A percentile compares a stretch with the other conserved stretches of the same genome.
These are phyloP conservation scores for Mycena rebaudengoi DNA, from an alignment of 768 basidiomycete species.

Conservation along the genomic window DNA sequence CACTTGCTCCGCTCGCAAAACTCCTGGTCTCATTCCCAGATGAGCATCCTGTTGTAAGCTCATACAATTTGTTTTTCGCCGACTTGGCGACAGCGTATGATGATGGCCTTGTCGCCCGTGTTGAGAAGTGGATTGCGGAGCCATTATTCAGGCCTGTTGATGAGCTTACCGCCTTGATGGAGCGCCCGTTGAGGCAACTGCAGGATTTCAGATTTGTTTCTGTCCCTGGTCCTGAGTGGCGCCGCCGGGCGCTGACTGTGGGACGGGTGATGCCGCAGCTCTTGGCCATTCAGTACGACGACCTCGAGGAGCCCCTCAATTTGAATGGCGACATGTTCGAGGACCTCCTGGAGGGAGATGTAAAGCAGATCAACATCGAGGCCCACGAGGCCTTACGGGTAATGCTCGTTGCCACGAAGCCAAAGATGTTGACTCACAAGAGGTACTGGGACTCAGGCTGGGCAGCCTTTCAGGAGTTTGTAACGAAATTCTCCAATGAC, in stretches of 20 bases:
- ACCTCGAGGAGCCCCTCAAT: slow-evolving; percentile 3
- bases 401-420: background rate
- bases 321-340: background rate
- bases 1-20: background rate
- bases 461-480: background rate
- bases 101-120: background rate
- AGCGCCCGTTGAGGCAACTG: background rate
- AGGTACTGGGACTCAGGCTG: slow-evolving; percentile 1
- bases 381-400: background rate
- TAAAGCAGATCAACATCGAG: background rate
- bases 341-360: background rate
- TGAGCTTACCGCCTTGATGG: background rate
- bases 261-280: background rate
- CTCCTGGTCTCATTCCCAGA: background rate
- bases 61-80: background rate
- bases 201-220: background rate
- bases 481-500: background rate
- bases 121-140: background rate
- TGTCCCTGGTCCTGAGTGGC: background rate
- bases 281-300: slow-evolving; percentile 4
- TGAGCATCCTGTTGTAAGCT: no score
- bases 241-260: background rate
- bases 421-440: background rate
- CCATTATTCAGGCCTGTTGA: no score
- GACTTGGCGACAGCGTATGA: background rate